phyloP scores from a whole-genome alignment of 331 rosid species.

The Acacia concinna region DNA sequence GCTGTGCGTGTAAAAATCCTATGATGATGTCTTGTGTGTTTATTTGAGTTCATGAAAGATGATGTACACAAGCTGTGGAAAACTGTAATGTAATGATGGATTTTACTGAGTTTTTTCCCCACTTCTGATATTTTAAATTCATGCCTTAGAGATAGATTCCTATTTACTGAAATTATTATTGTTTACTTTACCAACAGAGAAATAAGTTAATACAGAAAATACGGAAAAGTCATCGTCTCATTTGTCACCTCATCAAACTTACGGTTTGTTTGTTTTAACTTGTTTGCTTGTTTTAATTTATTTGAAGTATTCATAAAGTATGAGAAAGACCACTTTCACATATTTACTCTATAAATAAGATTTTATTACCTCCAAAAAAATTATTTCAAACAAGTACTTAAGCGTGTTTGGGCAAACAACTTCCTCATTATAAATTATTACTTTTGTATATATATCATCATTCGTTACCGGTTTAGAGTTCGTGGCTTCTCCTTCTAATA shows the following conservation, averaged over 20 bases:
- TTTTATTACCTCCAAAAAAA: too few relatives aligned
- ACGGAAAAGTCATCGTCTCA: neutral
- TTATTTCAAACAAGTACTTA: too few relatives aligned
- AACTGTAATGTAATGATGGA: neutral
- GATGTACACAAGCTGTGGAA: neutral
- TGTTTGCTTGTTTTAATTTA: too few relatives aligned
- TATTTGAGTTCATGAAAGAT: neutral
- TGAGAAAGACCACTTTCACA: too few relatives aligned
- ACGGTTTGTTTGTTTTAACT: too few relatives aligned
- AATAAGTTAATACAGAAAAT: neutral
- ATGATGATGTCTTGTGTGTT: neutral
- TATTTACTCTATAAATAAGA: too few relatives aligned
- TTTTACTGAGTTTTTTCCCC: neutral
- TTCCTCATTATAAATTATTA: neutral
- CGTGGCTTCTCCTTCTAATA: too few relatives aligned
- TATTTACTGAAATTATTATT: neutral
- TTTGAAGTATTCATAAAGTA: too few relatives aligned
- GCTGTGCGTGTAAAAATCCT: slow-evolving; percentile 23
- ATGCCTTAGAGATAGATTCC: neutral
- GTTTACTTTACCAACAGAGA: neutral
- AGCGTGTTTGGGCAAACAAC: neutral
- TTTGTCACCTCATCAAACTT: neutral
- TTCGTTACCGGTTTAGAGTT: too few relatives aligned
- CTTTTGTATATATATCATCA: too few relatives aligned
- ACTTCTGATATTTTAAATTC: neutral